phyloP scores from a whole-genome alignment of 176 grass and related monocot species.

The Calamus simplicifolius region DNA sequence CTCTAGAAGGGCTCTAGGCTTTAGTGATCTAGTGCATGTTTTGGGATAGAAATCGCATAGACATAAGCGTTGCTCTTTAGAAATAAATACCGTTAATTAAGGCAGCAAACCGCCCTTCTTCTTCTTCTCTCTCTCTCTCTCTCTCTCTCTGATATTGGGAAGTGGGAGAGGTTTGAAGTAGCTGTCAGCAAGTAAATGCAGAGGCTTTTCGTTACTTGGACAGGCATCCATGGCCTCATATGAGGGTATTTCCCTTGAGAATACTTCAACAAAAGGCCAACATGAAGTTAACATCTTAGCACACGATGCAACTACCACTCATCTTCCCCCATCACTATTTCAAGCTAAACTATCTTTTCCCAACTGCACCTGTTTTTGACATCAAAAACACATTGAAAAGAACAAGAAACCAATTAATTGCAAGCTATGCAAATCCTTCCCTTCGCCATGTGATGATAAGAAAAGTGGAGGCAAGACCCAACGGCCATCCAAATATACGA shows the following conservation, averaged over 20 bases:
- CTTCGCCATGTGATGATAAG: not conserved
- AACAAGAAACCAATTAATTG: conserved; percentile 8
- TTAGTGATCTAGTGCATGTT: no score
- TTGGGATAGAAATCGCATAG: no score
- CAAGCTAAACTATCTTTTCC: no score
- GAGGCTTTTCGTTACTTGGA: not conserved
- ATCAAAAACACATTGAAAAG: conserved; percentile 5
- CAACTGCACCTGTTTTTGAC: no score
- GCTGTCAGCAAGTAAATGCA: conserved; percentile 4
- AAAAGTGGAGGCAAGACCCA: conserved; percentile 8
- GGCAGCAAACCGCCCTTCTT: no score
- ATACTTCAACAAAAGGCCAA: not conserved
- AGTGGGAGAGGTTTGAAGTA: not conserved
- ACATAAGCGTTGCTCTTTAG: no score
- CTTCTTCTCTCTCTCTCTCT: no score
- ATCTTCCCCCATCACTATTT: no score
- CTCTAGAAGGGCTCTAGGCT: no score
- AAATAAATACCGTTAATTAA: no score
- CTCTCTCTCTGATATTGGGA: not conserved
- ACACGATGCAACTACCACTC: no score
- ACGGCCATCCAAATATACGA: conserved; percentile 6
- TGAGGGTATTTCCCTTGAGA: not conserved
- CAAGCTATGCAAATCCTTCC: conserved; percentile 1
- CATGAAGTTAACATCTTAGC: not conserved
- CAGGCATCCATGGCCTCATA: not conserved